Conservation (phyloP, 352 stramenopile species). For the Stramenopiles sp. region DNA sequence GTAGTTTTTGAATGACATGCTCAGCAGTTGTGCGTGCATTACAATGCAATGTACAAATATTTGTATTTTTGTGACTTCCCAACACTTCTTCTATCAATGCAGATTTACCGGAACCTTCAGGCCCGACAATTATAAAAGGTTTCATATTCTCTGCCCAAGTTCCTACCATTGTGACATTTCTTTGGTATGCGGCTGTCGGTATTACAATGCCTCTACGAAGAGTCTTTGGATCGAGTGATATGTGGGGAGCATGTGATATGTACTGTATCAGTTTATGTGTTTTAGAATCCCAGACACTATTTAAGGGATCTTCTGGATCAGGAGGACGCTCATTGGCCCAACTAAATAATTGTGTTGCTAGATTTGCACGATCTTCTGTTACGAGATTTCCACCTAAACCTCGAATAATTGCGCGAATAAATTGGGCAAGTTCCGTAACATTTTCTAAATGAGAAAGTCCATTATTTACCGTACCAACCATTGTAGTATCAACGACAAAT, state of each 20-base stretch:
- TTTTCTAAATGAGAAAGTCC: slow-evolving; percentile 36
- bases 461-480: slow-evolving; percentile 61
- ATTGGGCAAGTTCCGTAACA: slow-evolving; percentile 32
- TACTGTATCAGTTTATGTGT: not conserved
- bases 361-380: slow-evolving; percentile 20
- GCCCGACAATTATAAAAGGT: slow-evolving; percentile 68
- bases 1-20: slow-evolving; percentile 68
- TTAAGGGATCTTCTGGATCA: not conserved
- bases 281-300: slow-evolving; percentile 4
- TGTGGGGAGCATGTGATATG: not conserved
- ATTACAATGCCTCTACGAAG: not conserved
- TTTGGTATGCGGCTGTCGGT: not conserved
- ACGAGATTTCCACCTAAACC: slow-evolving; percentile 55
- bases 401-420: slow-evolving; percentile 48
- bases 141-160: slow-evolving; percentile 54
- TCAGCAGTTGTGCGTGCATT: slow-evolving; percentile 61
- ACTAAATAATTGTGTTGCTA: slow-evolving; percentile 5
- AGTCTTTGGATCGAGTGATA: not conserved
- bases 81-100: slow-evolving; percentile 44
- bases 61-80: slow-evolving; percentile 2
- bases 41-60: slow-evolving; percentile 44
- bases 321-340: not conserved
- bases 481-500: slow-evolving; percentile 49
- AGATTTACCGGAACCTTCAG: slow-evolving; percentile 62
- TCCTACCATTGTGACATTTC: slow-evolving; percentile 2